Evolutionary conservation across 2,329 filamentous ascomycete genomes (phyloP).

Genomic region (Blastomyces gilchristii): DNA sequence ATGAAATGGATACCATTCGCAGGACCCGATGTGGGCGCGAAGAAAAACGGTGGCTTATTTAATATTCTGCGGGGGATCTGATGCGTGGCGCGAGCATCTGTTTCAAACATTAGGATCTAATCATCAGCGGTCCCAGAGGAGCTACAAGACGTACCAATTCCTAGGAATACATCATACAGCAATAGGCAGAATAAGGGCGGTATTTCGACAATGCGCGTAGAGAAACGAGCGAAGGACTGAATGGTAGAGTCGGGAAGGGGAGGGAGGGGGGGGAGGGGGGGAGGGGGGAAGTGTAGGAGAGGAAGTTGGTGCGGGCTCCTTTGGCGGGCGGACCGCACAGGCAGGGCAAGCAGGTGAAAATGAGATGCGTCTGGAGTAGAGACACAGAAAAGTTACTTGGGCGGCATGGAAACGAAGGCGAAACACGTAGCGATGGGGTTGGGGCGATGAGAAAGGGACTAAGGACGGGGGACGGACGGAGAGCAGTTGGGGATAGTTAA

Average conservation of each 20-base stretch:
- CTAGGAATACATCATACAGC: background rate
- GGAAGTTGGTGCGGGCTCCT: background rate
- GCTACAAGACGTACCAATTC: constrained; percentile 1
- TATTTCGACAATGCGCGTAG: background rate
- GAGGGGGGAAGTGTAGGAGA: background rate
- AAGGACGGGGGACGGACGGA: no score
- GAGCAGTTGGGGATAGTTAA: background rate
- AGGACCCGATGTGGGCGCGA: background rate
- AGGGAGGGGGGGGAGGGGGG: no score
- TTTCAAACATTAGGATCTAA: background rate
- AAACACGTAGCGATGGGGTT: background rate
- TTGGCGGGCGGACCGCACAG: background rate
- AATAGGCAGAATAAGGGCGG: background rate
- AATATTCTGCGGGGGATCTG: background rate
- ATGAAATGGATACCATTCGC: constrained; percentile 1
- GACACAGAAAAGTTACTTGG: background rate
- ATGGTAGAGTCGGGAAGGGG: background rate
- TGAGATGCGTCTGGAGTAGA: background rate
- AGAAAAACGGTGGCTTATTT: background rate
- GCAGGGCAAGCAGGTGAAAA: background rate
- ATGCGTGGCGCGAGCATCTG: background rate
- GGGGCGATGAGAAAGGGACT: background rate
- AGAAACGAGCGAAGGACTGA: background rate
- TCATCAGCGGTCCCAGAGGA: background rate
- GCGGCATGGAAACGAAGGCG: background rate